A percentile compares a stretch with the other conserved stretches of the same genome.
Conservation (phyloP, 2,329 filamentous ascomycete genomes). For the Cladosporium halotolerans region DNA sequence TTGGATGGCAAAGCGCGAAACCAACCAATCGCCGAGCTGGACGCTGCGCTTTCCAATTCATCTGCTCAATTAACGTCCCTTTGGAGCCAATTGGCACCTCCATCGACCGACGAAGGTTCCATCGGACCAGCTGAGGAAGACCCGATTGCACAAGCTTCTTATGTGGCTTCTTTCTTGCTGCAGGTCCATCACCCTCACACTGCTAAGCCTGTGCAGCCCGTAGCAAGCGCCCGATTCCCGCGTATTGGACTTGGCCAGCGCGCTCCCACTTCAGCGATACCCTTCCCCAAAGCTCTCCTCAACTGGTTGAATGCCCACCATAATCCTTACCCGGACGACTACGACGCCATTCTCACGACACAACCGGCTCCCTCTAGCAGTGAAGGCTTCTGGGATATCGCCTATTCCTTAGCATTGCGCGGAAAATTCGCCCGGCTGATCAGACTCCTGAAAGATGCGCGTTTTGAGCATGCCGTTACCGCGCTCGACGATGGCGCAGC, state of each 20-base stretch:
- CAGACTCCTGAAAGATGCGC: constrained; percentile 64
- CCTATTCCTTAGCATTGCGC: constrained; percentile 68
- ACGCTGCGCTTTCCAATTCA: constrained; percentile 26
- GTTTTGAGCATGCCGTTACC: constrained; percentile 68
- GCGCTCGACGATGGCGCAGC: constrained; percentile 54
- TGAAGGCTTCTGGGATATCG: constrained; percentile 73
- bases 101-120: constrained; percentile 24
- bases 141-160: constrained; percentile 67
- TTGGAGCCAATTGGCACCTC: constrained; percentile 13
- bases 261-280: constrained; percentile 23
- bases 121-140: constrained; percentile 45
- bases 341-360: constrained; percentile 57
- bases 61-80: constrained; percentile 16
- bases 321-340: constrained; percentile 62
- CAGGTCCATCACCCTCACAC: constrained; percentile 66
- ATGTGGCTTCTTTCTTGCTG: constrained; percentile 70
- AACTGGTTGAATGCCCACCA: constrained; percentile 77
- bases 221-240: constrained; percentile 8
- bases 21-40: constrained; percentile 26
- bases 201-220: constrained; percentile 15
- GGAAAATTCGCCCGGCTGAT: constrained; percentile 65
- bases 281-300: constrained; percentile 71
- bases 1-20: constrained; percentile 30
- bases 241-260: constrained; percentile 3
- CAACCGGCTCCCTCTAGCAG: constrained; percentile 71